Evolutionary conservation across 1,139 yeast genomes (phyloP).

Genomic region (Scheffersomyces illinoinensis): DNA sequence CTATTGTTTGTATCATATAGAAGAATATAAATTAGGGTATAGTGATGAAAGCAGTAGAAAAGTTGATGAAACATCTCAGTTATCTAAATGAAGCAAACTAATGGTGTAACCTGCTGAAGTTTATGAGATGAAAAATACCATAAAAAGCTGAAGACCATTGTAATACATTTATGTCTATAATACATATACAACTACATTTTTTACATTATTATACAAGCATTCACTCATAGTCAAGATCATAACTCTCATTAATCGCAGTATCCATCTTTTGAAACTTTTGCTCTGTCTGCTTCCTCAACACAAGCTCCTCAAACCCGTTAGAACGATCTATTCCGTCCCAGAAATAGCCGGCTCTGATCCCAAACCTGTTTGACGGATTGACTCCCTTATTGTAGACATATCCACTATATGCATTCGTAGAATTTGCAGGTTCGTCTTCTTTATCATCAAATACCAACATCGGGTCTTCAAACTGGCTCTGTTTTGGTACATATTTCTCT

Average conservation of each 20-base stretch:
- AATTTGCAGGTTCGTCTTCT: constrained; percentile 25
- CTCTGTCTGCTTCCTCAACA: constrained; percentile 59
- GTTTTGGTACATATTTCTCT: constrained; percentile 18
- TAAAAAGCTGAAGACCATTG: neutral
- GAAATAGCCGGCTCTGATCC: constrained; percentile 72
- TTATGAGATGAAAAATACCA: too few species aligned
- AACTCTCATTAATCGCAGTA: constrained; percentile 20
- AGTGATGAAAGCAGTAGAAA: too few species aligned
- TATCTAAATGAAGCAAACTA: too few species aligned
- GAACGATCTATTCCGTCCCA: constrained; percentile 96
- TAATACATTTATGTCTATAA: constrained; percentile 2
- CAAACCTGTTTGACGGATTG: constrained; percentile 70
- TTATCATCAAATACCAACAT: constrained; percentile 42
- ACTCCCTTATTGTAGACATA: constrained; percentile 43
- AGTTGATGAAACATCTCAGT: too few species aligned
- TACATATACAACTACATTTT: neutral
- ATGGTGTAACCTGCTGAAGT: too few species aligned
- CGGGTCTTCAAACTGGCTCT: constrained; percentile 66
- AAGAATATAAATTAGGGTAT: neutral
- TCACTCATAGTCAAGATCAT: constrained; percentile 16
- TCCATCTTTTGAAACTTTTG: constrained; percentile 29
- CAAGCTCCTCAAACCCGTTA: constrained; percentile 79
- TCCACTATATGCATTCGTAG: neutral
- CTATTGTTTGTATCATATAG: neutral
- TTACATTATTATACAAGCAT: neutral